Base-by-base conservation (phyloP, 345 rosid genomes). In the Lepidium africanum region DNA sequence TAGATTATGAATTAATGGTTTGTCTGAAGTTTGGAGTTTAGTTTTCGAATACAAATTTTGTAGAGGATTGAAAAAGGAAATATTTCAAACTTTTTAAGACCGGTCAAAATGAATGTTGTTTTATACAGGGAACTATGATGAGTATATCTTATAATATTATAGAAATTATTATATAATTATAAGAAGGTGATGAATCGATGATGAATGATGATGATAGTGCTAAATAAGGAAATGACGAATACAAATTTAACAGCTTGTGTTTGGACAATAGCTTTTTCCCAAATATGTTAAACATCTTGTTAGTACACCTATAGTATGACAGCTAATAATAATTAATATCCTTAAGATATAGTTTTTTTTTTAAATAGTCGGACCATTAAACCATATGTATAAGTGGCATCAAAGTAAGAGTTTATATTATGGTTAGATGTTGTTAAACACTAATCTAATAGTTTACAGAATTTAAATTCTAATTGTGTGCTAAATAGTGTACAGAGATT, bases 161-260 rank as follows among this genome's bases (percentile, higher is more conserved):
- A n/a, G n/a, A 21, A 21, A 21, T 21, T 21, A 21, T 21, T 21
- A 10, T 9, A 42, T 6, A 23, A 17, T 69, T 30, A 30, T 6
- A 50, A 33, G 45, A 60, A 16, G 47, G 12, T 51, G 45, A 60
- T 17, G 67, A 40, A 50, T 15, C 21, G 13, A 23, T 52, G 53
- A 32, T 69, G 37, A 36, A 2, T 10, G 39, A 69, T 70, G 59
- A 70, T 62, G 69, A 62, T 35, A 37, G 41, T 53, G 41, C 55
- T 53, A 63, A 21, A 54, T 55, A 5, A 38, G 65, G 66, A 59
- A 69, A 59, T 39, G 41, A 36, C 49, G 42, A 69, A 59, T 48
- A 39, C 11, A 8, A 59, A 69, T 49, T 15, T 33, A 38, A 59
- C 41, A 38, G 23, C 59, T 48, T 45, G 58, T 36, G 72, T 68